A percentile compares a stretch with the other conserved stretches of the same genome.
Evolutionary conservation across 2,329 filamentous ascomycete species (phyloP).

Genomic region (Fusarium sp.): DNA sequence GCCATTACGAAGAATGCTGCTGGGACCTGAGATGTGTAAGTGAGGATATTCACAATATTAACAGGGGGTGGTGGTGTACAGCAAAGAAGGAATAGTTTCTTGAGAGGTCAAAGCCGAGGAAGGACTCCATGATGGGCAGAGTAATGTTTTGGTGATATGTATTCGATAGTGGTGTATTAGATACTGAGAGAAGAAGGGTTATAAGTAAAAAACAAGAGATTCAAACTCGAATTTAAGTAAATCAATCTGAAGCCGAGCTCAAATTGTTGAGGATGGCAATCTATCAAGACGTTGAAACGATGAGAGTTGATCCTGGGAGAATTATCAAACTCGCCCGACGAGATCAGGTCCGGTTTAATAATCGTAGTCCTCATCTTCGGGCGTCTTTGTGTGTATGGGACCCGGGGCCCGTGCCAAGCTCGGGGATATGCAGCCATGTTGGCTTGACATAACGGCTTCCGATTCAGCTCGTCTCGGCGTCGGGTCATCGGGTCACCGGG

Average conservation of each 20-base stretch:
- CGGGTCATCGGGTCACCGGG: not conserved
- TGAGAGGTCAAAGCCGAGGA: slow-evolving; percentile 48
- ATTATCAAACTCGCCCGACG: slow-evolving; percentile 26
- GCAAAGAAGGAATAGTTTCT: slow-evolving; percentile 50
- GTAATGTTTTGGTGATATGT: not conserved
- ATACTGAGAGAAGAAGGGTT: not conserved
- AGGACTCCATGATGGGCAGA: slow-evolving; percentile 42
- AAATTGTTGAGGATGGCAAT: slow-evolving; percentile 25
- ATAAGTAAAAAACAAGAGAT: not conserved
- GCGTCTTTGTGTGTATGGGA: not conserved
- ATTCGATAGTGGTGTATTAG: not conserved
- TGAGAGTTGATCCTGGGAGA: slow-evolving; percentile 7
- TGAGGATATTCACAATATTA: not conserved
- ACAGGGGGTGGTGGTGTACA: slow-evolving; percentile 21
- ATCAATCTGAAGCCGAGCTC: not conserved
- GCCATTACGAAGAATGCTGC: slow-evolving; percentile 50
- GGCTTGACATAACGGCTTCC: slow-evolving; percentile 23
- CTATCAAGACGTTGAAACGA: not conserved
- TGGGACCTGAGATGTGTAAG: slow-evolving; percentile 48
- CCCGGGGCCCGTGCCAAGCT: slow-evolving; percentile 9
- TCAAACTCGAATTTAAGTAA: not conserved
- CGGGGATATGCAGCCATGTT: slow-evolving; percentile 16
- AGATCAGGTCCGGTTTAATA: slow-evolving; percentile 22
- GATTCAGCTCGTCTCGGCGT: not conserved
- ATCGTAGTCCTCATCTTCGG: slow-evolving; percentile 6